Conservation (phyloP, 2,329 filamentous ascomycete species). For the Colletotrichum trifolii region DNA sequence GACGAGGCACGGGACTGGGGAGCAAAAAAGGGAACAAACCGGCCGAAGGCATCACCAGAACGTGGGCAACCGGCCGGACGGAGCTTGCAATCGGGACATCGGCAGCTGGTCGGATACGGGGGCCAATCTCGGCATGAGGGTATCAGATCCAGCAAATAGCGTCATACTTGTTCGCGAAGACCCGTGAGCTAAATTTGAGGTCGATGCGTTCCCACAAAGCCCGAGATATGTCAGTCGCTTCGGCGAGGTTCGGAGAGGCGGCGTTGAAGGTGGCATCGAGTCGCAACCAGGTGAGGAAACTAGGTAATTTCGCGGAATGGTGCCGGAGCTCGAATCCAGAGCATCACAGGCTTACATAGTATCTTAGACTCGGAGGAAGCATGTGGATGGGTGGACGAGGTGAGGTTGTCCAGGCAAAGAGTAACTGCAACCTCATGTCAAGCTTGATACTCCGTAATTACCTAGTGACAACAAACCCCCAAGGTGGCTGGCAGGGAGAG, state of each 20-base stretch:
- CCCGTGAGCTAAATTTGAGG: conserved; percentile 1
- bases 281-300: background rate
- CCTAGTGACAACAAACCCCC: background rate
- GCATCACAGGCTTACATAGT: conserved; percentile 3
- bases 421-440: background rate
- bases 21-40: background rate
- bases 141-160: background rate
- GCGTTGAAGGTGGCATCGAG: conserved; percentile 3
- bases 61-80: conserved; percentile 23
- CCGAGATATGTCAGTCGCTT: conserved; percentile 12
- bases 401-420: background rate
- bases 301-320: conserved; percentile 13
- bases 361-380: conserved; percentile 3
- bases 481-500: conserved; percentile 6
- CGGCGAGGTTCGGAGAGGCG: conserved; percentile 25
- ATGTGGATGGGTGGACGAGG: conserved; percentile 6
- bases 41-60: conserved; percentile 7
- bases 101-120: conserved; percentile 24
- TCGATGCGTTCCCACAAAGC: conserved; percentile 14
- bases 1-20: conserved; percentile 26
- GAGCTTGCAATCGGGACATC: conserved; percentile 19
- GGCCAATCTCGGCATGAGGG: conserved; percentile 10
- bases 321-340: background rate
- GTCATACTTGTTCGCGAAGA: conserved; percentile 7
- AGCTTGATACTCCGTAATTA: background rate